Evolutionary conservation across 108 stramenopile genomes (phyloP), one percentile per base, ranked within the genome.

Genomic region (Bacterosira constricta): DNA sequence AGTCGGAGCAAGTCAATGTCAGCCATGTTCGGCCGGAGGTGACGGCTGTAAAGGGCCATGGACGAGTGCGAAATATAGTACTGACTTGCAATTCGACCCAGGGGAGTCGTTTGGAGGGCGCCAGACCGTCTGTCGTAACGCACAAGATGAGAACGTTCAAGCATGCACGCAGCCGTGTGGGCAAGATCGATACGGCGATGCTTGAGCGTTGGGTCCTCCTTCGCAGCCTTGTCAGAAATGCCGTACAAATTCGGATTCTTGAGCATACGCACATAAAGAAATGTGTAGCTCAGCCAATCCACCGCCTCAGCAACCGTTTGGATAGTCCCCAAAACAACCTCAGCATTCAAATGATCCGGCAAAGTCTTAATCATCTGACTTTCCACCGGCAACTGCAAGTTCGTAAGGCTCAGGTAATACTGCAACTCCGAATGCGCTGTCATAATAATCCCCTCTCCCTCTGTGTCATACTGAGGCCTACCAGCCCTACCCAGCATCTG

Each of bases 401-500:
- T 99, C 49, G 97, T 98, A 31, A 99, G 82, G 21, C 95, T 96
- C 29, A 98, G 83, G 77, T 99, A 99, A 82, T 98, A 99, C 79
- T 98, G 99, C 30, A 99, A 91, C 75, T 99, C 96, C 9, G 87
- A 93, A 80, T 99, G 98, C 51, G 90, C 89, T 9, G 99, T 99
- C 79, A 99, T 87, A 70, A 99, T 96, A 76, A 99, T 98, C 39
- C 98, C 99, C 82, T 99, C 98, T 29, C 99, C 99, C 79, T 96
- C 96, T 17, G 82, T 92, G 83, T 99, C 99, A 68, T 97, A 98
- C 83, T 99, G 98, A 13, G 98, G 98, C 18, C 99, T 92, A 20
- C 99, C 99, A 17, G 99, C 99, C 34, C 99, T 90, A 29, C 99
- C 99, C 55, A 99, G 86, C 99, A 99, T 99, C 69, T 99, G 99